Conservation (phyloP, 2,329 filamentous ascomycete species). For the Cercospora zeina region DNA sequence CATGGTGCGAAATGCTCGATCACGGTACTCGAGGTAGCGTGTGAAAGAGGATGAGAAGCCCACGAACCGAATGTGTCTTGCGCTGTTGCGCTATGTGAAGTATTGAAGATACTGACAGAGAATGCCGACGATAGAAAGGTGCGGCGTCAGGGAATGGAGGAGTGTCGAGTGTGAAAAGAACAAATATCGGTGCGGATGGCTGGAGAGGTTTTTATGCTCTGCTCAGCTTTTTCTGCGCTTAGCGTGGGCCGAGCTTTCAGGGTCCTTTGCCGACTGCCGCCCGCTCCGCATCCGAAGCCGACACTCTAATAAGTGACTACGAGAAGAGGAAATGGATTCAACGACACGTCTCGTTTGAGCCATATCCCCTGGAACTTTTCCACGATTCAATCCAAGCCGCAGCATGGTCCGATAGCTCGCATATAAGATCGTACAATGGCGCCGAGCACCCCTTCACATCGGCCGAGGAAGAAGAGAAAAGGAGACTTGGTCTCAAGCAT, state of each 20-base stretch:
- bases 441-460: conserved; percentile 36
- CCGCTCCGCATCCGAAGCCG: conserved; percentile 1
- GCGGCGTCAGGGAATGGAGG: neutral
- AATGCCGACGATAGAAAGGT: conserved; percentile 15
- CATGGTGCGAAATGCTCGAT: conserved; percentile 30
- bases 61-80: conserved; percentile 32
- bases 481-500: conserved; percentile 41
- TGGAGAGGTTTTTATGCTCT: conserved; percentile 11
- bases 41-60: conserved; percentile 34
- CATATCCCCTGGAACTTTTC: neutral
- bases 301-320: neutral
- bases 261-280: conserved; percentile 3
- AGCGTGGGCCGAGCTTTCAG: conserved; percentile 6
- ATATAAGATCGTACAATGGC: conserved; percentile 25
- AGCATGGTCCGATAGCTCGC: conserved; percentile 21
- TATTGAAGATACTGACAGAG: conserved; percentile 13
- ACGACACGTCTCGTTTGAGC: conserved; percentile 6
- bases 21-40: conserved; percentile 30
- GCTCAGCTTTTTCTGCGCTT: conserved; percentile 5
- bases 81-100: conserved; percentile 7
- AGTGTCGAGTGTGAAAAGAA: neutral
- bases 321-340: conserved; percentile 7
- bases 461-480: conserved; percentile 47
- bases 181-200: conserved; percentile 8
- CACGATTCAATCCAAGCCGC: neutral